These are phyloP conservation scores for Sicyos baderoa DNA, from an alignment of 306 rosid species.

Conservation along the genomic window DNA sequence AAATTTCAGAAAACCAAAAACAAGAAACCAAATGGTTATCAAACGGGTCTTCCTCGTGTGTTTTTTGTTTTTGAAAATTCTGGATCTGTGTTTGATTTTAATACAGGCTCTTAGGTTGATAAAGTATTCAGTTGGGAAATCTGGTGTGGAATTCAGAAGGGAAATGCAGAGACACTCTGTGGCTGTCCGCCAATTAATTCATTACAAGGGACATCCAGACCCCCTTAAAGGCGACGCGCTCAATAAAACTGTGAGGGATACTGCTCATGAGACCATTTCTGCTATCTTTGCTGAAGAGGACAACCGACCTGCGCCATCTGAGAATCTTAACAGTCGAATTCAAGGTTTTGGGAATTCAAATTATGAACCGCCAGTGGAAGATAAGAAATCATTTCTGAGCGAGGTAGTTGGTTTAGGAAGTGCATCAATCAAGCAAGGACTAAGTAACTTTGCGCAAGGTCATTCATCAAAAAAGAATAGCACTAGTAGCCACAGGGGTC, in stretches of 20 bases:
- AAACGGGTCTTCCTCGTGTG: background rate
- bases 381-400: conserved; percentile 75
- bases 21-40: too few species aligned
- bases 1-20: too few species aligned
- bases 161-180: conserved; percentile 98
- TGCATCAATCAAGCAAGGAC: conserved; percentile 89
- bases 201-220: conserved; percentile 82
- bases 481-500: conserved; percentile 72
- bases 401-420: conserved; percentile 98
- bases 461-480: conserved; percentile 69
- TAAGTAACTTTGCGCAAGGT: conserved; percentile 67
- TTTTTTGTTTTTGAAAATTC: background rate
- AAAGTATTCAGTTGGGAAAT: conserved; percentile 75
- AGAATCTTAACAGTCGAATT: conserved; percentile 72
- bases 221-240: conserved; percentile 93
- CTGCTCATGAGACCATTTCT: conserved; percentile 76
- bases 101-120: conserved; percentile 85
- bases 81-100: conserved; percentile 18
- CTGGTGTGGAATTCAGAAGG: conserved; percentile 94
- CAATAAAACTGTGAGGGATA: conserved; percentile 87
- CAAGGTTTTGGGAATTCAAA: conserved; percentile 94
- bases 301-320: conserved; percentile 63
- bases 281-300: conserved; percentile 75
- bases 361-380: conserved; percentile 51
- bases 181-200: conserved; percentile 76